Evolutionary conservation across 352 stramenopile species (phyloP), one percentile per base, ranked within the genome.

Genomic region (Pythium aquatile): DNA sequence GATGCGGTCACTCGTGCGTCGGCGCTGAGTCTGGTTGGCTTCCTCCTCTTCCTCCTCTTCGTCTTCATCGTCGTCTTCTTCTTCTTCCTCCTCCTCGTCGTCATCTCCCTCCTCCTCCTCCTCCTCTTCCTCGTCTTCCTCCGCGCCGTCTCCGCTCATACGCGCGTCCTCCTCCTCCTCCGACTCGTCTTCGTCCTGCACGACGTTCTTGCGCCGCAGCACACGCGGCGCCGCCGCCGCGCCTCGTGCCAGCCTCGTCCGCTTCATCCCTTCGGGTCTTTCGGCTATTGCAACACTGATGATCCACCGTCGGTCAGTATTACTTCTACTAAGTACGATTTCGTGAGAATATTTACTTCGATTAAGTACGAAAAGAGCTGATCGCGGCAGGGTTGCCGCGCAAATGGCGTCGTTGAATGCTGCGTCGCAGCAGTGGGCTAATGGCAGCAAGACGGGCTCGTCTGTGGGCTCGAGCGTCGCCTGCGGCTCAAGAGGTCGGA

Each of bases 171-270:
- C 69, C 46, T 78, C 70, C 17, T 68, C 32, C 37, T 79, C 78
- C 40, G 78, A 73, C 37, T 90, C 81, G 7, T 81, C 72, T 20
- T 88, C 79, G 55, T 91, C 82, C 28, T 84, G 68, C 37, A 93
- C 83, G 33, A 93, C 63, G 61, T 91, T 93, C 61, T 89, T 91
- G 29, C 85, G 81, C 7, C 85, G 79, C 63, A 91, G 65, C 59
- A 70, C 73, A 52, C 81, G 84, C 48, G 77, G 82, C 67, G 75
- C 68, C 62, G 77, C 60, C 44, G 75, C 69, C 52, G 77, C 66
- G 13, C 78, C 66, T 11, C 83, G 74, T 60, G 47, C 47, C 28
- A 54, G 37, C 28, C 47, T 54, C 47, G 76, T 77, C 29, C 83
- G 81, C 78, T 88, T 90, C 62, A 68, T 68, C 20, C n/a, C 24